phyloP scores from a whole-genome alignment of 1,284 basidiomycete species.

The Trichosporon coremiiforme region DNA sequence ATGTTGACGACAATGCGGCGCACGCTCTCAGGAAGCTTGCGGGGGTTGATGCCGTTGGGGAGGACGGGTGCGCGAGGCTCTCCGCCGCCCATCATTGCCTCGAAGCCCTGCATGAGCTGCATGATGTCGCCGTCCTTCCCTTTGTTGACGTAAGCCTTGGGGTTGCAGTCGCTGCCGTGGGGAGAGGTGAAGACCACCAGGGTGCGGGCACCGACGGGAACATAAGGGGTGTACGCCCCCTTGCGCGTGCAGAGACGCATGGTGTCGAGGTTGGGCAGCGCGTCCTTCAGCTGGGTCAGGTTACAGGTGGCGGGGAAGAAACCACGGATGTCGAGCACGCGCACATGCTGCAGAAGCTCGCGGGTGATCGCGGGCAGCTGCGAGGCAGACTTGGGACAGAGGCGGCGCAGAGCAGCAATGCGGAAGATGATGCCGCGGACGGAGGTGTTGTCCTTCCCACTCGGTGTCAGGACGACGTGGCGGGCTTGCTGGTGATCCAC shows the following conservation, averaged over 20 bases:
- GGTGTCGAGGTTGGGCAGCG: background rate
- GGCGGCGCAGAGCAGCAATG: background rate
- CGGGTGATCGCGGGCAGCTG: background rate
- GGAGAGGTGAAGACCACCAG: background rate
- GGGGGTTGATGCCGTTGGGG: background rate
- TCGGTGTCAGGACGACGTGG: background rate
- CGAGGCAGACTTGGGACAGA: background rate
- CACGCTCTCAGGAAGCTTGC: background rate
- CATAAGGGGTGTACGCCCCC: background rate
- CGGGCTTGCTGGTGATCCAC: background rate
- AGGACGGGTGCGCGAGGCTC: background rate
- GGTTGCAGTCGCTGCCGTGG: background rate
- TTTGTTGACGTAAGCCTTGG: background rate
- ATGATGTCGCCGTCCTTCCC: background rate
- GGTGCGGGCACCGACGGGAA: background rate
- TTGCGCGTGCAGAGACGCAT: background rate
- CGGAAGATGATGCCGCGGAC: background rate
- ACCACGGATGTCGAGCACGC: background rate
- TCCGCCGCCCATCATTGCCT: background rate
- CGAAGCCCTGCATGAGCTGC: background rate
- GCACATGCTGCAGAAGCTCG: constrained; percentile 2
- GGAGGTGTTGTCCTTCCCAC: background rate
- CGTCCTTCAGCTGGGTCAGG: background rate
- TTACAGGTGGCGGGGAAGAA: constrained; percentile 8
- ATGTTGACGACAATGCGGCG: constrained; percentile 7